Evolutionary conservation across 768 basidiomycete species (phyloP).

Genomic region (Albatrellus ellisii): DNA sequence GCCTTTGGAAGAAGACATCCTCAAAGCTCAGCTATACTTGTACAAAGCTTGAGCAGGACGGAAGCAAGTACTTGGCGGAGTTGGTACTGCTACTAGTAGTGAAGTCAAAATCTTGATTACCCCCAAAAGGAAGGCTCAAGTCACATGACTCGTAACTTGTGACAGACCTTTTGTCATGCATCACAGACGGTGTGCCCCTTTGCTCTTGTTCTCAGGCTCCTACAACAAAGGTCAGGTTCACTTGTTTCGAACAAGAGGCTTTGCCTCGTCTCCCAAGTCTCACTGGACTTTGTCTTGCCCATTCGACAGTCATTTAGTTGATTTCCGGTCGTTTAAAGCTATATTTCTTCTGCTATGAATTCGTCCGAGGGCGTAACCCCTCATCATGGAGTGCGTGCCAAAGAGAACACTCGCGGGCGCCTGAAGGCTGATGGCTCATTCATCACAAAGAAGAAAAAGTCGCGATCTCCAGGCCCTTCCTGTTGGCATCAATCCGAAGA

Average conservation of each 20-base stretch:
- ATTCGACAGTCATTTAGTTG: no score
- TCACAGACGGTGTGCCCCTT: no score
- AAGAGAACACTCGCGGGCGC: background rate
- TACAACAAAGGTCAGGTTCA: no score
- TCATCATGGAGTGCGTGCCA: background rate
- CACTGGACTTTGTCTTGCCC: no score
- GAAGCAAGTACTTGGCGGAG: background rate
- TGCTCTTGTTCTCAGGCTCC: no score
- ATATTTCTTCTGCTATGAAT: no score
- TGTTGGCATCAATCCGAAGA: conserved; percentile 7
- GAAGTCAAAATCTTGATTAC: conserved; percentile 1
- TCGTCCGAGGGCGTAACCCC: no score
- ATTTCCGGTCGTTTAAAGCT: no score
- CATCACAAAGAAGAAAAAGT: conserved; percentile 4
- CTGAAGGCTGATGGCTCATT: conserved; percentile 6
- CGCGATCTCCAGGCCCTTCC: conserved; percentile 3
- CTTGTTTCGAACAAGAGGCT: no score
- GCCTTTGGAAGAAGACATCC: conserved; percentile 44
- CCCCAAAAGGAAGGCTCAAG: background rate
- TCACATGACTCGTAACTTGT: no score
- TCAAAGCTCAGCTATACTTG: background rate
- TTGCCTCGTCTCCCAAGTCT: no score
- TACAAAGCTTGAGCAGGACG: background rate
- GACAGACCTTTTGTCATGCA: no score
- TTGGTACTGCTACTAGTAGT: background rate